phyloP scores from a whole-genome alignment of 148 eudicot species.

The Dianthus caryophyllus region DNA sequence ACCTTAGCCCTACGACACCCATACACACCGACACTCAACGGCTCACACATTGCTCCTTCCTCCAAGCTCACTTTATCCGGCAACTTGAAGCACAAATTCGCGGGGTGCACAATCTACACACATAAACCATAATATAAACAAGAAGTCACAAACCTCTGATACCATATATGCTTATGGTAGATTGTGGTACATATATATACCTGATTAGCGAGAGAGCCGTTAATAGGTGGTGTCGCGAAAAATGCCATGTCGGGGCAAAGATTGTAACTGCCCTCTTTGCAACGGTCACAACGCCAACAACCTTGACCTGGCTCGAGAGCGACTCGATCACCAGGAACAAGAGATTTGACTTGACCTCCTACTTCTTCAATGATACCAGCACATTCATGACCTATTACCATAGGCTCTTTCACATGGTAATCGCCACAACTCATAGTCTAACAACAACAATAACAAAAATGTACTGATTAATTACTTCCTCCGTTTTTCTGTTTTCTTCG shows the following conservation, averaged over 20 bases:
- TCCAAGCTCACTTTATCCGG: constrained; percentile 72
- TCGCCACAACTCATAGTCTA: constrained; percentile 52
- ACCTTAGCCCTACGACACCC: constrained; percentile 67
- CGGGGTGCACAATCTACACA: constrained; percentile 86
- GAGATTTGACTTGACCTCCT: constrained; percentile 48
- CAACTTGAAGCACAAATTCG: constrained; percentile 67
- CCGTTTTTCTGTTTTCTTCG: too few relatives aligned
- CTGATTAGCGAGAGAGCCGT: constrained; percentile 65
- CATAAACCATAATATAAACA: too few relatives aligned
- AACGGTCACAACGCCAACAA: constrained; percentile 44
- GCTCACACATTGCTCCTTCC: constrained; percentile 65
- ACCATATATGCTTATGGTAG: too few relatives aligned
- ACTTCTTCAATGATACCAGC: constrained; percentile 65
- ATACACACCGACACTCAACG: constrained; percentile 62
- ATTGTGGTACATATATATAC: constrained; percentile 18
- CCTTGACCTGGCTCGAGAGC: constrained; percentile 72
- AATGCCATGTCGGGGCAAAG: constrained; percentile 62
- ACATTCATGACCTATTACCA: constrained; percentile 70
- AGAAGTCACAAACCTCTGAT: too few relatives aligned
- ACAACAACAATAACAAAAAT: background rate
- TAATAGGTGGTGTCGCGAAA: constrained; percentile 61
- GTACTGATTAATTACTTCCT: too few relatives aligned
- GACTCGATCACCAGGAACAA: constrained; percentile 44
- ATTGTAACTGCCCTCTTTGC: constrained; percentile 66
- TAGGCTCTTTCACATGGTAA: constrained; percentile 62